phyloP scores from a whole-genome alignment of 2,329 filamentous ascomycete species.

The Cordyceps fumosorosea region DNA sequence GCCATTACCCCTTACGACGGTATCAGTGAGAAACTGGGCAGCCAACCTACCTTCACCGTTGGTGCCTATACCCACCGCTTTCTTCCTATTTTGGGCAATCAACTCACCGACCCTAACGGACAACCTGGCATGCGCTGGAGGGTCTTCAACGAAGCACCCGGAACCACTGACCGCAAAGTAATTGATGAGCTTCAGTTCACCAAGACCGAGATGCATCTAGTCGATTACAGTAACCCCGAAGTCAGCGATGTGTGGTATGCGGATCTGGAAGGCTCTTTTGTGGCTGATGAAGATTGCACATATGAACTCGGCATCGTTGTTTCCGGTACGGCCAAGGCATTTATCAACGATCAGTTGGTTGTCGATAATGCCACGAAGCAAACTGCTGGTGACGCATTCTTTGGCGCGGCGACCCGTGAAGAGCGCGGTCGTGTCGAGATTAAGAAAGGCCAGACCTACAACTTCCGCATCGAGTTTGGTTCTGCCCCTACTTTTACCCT shows the following conservation, averaged over 20 bases:
- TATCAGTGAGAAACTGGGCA: constrained; percentile 48
- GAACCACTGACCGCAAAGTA: constrained; percentile 36
- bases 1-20: constrained; percentile 68
- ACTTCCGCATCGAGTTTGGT: constrained; percentile 52
- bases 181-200: constrained; percentile 44
- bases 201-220: constrained; percentile 43
- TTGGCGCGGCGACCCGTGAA: constrained; percentile 57
- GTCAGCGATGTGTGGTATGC: constrained; percentile 52
- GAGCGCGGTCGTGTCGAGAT: constrained; percentile 53
- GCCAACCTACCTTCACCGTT: constrained; percentile 44
- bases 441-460: constrained; percentile 53
- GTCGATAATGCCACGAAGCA: constrained; percentile 63
- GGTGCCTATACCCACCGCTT: constrained; percentile 60
- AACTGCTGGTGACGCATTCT: constrained; percentile 55
- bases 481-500: constrained; percentile 53
- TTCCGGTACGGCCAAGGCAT: constrained; percentile 58
- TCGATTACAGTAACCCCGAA: constrained; percentile 47
- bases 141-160: constrained; percentile 54
- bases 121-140: constrained; percentile 54
- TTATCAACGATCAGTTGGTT: constrained; percentile 54
- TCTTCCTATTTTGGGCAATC: constrained; percentile 50
- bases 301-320: constrained; percentile 64
- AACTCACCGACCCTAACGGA: constrained; percentile 45
- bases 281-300: constrained; percentile 51
- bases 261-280: constrained; percentile 54